These are phyloP conservation scores for Selenicereus undatus DNA, from an alignment of 148 eudicot species.

Conservation along the genomic window DNA sequence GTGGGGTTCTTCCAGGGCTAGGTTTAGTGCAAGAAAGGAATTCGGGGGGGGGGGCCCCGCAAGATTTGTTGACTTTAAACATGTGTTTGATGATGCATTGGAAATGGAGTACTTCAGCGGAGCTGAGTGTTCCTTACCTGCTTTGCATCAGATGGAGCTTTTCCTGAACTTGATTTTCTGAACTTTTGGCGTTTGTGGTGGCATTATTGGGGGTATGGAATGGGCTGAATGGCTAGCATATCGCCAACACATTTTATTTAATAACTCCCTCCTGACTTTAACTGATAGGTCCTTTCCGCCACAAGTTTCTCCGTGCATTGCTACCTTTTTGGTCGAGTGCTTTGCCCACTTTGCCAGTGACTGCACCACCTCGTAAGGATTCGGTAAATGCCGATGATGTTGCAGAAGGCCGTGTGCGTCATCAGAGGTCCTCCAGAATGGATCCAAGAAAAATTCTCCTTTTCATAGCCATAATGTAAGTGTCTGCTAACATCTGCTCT, in stretches of 20 bases:
- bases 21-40: too few relatives aligned
- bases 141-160: neutral
- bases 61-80: neutral
- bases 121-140: neutral
- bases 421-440: constrained; percentile 77
- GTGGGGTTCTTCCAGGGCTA: too few relatives aligned
- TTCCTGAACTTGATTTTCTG: neutral
- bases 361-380: constrained; percentile 81
- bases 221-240: neutral
- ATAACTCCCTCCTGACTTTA: neutral
- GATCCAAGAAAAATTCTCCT: constrained; percentile 97
- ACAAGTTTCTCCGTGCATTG: constrained; percentile 73
- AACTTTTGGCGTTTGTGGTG: neutral
- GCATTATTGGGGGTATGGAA: neutral
- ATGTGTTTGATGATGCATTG: neutral
- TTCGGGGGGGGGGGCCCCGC: neutral
- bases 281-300: constrained; percentile 69
- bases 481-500: constrained; percentile 14
- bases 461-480: constrained; percentile 88
- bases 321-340: constrained; percentile 94
- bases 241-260: neutral
- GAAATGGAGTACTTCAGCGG: neutral
- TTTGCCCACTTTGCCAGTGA: constrained; percentile 90
- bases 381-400: constrained; percentile 60
- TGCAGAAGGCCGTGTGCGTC: constrained; percentile 63